Evolutionary conservation across 202 grass and related monocot species (phyloP).

Genomic region (Schoenoplectus triqueter): DNA sequence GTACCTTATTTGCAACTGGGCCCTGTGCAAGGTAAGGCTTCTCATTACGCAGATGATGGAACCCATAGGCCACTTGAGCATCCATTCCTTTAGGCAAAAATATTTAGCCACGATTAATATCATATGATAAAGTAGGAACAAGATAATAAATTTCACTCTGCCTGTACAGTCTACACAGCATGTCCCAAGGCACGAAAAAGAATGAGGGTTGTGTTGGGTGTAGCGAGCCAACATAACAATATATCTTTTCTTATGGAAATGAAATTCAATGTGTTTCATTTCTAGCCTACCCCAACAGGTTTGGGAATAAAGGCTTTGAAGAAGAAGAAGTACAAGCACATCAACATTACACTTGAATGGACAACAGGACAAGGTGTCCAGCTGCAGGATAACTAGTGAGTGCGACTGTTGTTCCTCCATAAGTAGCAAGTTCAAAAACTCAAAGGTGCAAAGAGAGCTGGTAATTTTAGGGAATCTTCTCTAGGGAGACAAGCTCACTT

Average conservation of each 20-base stretch:
- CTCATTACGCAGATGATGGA: slow-evolving; percentile 85
- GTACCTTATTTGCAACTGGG: slow-evolving; percentile 96
- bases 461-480: too few species aligned
- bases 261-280: too few species aligned
- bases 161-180: background rate
- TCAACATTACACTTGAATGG: background rate
- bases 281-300: too few species aligned
- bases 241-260: too few species aligned
- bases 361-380: background rate
- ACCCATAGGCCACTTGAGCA: slow-evolving; percentile 96
- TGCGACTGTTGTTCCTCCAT: background rate
- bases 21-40: slow-evolving; percentile 95
- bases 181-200: too few species aligned
- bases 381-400: background rate
- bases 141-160: slow-evolving; percentile 2
- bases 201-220: too few species aligned
- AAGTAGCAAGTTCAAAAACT: too few species aligned
- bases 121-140: slow-evolving; percentile 1
- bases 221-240: too few species aligned
- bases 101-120: background rate
- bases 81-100: slow-evolving; percentile 72
- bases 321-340: background rate
- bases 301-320: too few species aligned
- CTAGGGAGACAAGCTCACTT: too few species aligned
- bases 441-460: too few species aligned